A percentile compares a stretch with the other conserved stretches of the same genome.
These are phyloP conservation scores for Trypanosoma caninum DNA, from an alignment of 208 protist genomes.

Conservation along the genomic window DNA sequence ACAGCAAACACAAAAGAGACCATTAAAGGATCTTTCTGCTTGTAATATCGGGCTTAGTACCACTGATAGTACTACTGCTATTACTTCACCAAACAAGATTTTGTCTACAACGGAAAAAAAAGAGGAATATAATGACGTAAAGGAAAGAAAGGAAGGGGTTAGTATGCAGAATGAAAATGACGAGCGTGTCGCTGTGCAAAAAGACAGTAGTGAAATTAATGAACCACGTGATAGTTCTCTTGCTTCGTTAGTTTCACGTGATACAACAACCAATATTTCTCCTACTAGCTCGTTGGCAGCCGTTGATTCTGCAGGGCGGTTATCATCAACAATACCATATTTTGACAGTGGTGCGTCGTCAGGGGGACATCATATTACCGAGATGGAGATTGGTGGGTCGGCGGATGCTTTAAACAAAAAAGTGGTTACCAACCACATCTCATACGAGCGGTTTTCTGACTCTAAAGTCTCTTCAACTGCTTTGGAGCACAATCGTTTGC, in stretches of 20 bases:
- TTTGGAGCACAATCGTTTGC: conserved; percentile 6
- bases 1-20: too few species aligned
- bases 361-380: background rate
- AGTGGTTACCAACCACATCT: conserved; percentile 2
- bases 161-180: background rate
- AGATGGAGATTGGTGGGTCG: background rate
- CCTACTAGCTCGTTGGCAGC: background rate
- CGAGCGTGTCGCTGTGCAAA: background rate
- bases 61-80: too few species aligned
- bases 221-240: too few species aligned
- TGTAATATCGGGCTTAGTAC: too few species aligned
- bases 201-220: too few species aligned
- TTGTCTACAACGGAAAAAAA: background rate
- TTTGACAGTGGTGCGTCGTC: background rate
- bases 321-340: background rate
- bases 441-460: too few species aligned
- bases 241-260: too few species aligned
- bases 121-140: background rate
- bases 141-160: background rate
- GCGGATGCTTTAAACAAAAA: conserved; percentile 8
- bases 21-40: too few species aligned
- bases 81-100: too few species aligned
- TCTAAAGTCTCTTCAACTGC: too few species aligned
- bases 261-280: too few species aligned
- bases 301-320: background rate